Base-by-base conservation (phyloP, 2,329 filamentous ascomycete species). In the Apiospora pterosperma region DNA sequence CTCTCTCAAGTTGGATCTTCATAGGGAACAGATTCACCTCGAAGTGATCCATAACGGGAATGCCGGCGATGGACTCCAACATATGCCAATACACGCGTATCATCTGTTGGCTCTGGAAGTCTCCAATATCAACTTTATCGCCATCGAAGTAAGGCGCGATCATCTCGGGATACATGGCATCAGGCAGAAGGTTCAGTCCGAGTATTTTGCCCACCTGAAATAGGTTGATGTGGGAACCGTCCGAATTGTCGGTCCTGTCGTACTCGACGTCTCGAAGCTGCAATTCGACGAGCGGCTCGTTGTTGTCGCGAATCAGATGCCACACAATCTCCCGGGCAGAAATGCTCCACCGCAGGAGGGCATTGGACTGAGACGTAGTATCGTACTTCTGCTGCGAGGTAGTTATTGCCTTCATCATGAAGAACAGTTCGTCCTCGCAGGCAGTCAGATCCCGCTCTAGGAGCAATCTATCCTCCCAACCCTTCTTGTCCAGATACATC, bases 401-500 rank as follows among this genome's bases (percentile, higher is more conserved):
- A 1, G 96, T 99, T 75, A 99, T 99, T 42, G 96, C 96, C 73
- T 99, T 98, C 96, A 99, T 98, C 82, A 99, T 92, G 80, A 99
- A 99, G 84, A 99, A 99, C 10, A 99, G 80, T 77, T 99, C 96
- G 72, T 99, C 96, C 76, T 98, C 96, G 73, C 93, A 97, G 23
- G 88, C 88, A 11, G 92, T 88, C 61, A 99, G 82, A 74, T 99
- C 96, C 62, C 92, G 90, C 74, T 99, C 96, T 52, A 99, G 85
- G n/a, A 90, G 81, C 65, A 97, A 83, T 38, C 93, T 88, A 74
- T 98, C 95, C 74, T 96, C 89, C 94, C 95, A 98, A 16, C 94
- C 94, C 73, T 92, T 88, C 72, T 90, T 89, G 76, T 98, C 95
- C 31, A 99, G 84, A 66, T 91, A 91, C 71, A 91, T 91, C 38